A percentile compares a stretch with the other conserved stretches of the same genome.
Conservation (phyloP, 257 asterid species). For the Ocimum tenuiflorum region DNA sequence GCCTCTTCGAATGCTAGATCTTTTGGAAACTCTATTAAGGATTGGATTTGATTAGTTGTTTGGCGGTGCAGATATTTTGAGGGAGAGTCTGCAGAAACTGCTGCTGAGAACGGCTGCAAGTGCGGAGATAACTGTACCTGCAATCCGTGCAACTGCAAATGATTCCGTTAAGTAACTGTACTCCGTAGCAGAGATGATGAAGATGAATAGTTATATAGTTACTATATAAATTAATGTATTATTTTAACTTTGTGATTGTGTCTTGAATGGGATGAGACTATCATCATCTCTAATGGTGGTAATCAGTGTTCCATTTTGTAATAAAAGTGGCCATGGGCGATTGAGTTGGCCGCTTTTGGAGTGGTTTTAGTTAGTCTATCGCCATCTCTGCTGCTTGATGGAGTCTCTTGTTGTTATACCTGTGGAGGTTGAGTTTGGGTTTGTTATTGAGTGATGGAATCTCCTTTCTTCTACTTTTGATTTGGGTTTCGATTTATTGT, state of each 20-base stretch:
- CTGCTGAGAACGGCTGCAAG: slow-evolving; percentile 77
- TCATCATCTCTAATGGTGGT: slow-evolving; percentile 14
- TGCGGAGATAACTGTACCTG: slow-evolving; percentile 77
- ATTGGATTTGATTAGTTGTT: not conserved
- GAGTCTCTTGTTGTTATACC: too few relatives aligned
- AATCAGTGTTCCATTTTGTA: slow-evolving; percentile 4
- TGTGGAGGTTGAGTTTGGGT: slow-evolving; percentile 10
- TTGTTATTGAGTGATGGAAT: slow-evolving; percentile 5
- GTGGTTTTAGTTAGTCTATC: too few relatives aligned
- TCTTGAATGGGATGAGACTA: too few relatives aligned
- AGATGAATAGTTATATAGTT: slow-evolving; percentile 3
- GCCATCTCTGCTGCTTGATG: slow-evolving; percentile 20
- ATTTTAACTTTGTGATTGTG: too few relatives aligned
- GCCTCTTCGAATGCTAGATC: too few relatives aligned
- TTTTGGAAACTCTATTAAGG: too few relatives aligned
- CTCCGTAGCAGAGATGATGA: slow-evolving; percentile 39
- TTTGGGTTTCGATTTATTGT: too few relatives aligned
- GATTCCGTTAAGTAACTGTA: slow-evolving; percentile 19
- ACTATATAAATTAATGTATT: too few relatives aligned
- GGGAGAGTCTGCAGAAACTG: slow-evolving; percentile 28
- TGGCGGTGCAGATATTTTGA: slow-evolving; percentile 28
- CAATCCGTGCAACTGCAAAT: slow-evolving; percentile 75
- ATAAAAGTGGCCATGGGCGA: too few relatives aligned
- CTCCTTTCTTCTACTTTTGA: slow-evolving; percentile 21
- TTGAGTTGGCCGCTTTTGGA: too few relatives aligned